These are phyloP conservation scores for Pseudozyma flocculosa DNA, from an alignment of 1,284 basidiomycete genomes.

Conservation along the genomic window DNA sequence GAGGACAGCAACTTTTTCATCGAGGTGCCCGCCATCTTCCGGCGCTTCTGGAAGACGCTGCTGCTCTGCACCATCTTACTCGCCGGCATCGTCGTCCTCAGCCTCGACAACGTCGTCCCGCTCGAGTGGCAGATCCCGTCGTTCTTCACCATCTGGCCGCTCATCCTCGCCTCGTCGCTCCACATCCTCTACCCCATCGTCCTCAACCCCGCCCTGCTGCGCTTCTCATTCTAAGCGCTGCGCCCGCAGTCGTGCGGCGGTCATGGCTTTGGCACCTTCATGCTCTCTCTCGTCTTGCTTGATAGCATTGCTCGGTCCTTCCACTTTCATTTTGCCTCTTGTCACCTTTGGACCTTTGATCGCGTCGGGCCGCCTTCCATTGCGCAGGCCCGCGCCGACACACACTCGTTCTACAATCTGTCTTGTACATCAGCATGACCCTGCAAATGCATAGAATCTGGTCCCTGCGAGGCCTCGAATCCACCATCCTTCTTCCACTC, in stretches of 20 bases:
- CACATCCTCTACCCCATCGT: slow-evolving; percentile 43
- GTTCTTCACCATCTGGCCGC: slow-evolving; percentile 29
- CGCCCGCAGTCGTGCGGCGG: too few species aligned
- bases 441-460: too few species aligned
- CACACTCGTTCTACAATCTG: too few species aligned
- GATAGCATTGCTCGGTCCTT: too few species aligned
- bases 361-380: too few species aligned
- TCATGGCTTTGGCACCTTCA: neutral
- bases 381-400: too few species aligned
- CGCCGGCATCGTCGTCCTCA: slow-evolving; percentile 66
- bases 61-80: slow-evolving; percentile 60
- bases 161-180: slow-evolving; percentile 1
- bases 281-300: neutral
- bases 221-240: slow-evolving; percentile 37
- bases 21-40: slow-evolving; percentile 74
- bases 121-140: slow-evolving; percentile 64
- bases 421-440: too few species aligned
- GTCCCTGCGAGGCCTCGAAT: too few species aligned
- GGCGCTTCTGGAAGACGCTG: slow-evolving; percentile 30
- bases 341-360: too few species aligned
- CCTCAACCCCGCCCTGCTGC: slow-evolving; percentile 37
- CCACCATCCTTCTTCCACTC: too few species aligned
- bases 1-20: slow-evolving; percentile 72
- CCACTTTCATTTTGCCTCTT: too few species aligned
- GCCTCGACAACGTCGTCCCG: slow-evolving; percentile 64